phyloP scores from a whole-genome alignment of 306 rosid species.

The Carpinus fangiana region DNA sequence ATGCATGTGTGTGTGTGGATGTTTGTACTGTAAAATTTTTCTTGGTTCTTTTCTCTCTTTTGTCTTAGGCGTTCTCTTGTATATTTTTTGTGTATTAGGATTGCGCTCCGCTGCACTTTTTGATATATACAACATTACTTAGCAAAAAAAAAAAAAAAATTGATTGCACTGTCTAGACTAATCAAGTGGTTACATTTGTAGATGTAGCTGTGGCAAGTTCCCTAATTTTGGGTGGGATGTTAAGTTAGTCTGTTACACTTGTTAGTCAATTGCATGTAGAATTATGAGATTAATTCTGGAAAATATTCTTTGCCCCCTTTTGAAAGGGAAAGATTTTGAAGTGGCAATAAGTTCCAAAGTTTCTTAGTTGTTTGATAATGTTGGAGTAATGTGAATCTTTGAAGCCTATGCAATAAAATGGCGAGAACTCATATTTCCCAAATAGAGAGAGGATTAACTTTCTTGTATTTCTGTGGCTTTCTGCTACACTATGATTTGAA shows the following conservation, averaged over 20 bases:
- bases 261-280: neutral
- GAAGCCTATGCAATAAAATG: neutral
- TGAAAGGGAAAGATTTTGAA: neutral
- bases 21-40: neutral
- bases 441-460: neutral
- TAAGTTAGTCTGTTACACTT: neutral
- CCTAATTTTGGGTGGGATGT: constrained; percentile 6
- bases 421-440: neutral
- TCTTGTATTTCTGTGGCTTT: neutral
- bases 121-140: no score
- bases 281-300: neutral
- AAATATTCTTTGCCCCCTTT: neutral
- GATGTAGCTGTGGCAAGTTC: neutral
- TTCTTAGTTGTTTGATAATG: neutral
- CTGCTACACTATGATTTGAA: neutral
- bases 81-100: no score
- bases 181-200: neutral
- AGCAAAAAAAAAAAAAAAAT: no score
- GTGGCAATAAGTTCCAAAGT: neutral
- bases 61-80: no score
- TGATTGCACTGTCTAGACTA: neutral
- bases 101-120: no score
- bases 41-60: no score
- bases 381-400: neutral
- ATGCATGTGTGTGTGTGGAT: neutral